Evolutionary conservation across 805 yeast species (phyloP).

Genomic region (Yamadazyma ubonensis): DNA sequence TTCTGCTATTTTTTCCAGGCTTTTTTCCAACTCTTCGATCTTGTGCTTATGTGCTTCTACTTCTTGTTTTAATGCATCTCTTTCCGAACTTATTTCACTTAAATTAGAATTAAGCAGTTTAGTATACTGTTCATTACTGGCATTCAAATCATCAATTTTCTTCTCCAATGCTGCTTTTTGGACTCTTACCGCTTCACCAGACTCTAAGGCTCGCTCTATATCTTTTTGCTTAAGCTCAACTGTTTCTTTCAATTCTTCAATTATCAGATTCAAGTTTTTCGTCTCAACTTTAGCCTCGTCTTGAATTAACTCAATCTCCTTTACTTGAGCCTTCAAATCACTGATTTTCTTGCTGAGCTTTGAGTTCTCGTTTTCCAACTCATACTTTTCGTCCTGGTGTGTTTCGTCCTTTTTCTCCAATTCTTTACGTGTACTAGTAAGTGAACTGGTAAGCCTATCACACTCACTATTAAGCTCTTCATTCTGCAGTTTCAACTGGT

Average conservation of each 20-base stretch:
- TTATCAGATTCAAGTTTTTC: conserved; percentile 41
- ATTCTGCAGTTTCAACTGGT: conserved; percentile 24
- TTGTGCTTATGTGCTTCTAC: conserved; percentile 1
- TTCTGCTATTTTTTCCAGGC: conserved; percentile 39
- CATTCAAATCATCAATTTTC: conserved; percentile 3
- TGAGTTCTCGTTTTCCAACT: conserved; percentile 38
- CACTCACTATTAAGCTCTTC: conserved; percentile 53
- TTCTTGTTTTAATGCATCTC: conserved; percentile 8
- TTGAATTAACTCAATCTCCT: conserved; percentile 39
- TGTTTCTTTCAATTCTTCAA: conserved; percentile 47
- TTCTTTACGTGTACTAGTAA: conserved; percentile 38
- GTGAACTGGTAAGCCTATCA: conserved; percentile 44
- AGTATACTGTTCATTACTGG: conserved; percentile 10
- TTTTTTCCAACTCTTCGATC: conserved; percentile 16
- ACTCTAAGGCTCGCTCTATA: conserved; percentile 9
- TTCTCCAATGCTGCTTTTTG: background rate
- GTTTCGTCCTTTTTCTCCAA: conserved; percentile 33
- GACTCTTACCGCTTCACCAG: conserved; percentile 4
- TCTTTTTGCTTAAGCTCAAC: conserved; percentile 29
- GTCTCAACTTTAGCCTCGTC: conserved; percentile 38
- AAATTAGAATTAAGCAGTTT: conserved; percentile 12
- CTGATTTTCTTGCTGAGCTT: conserved; percentile 39
- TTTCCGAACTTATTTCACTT: conserved; percentile 5
- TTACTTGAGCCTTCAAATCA: conserved; percentile 40
- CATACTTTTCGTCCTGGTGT: conserved; percentile 39